Evolutionary conservation across 305 asterid genomes (phyloP).

Genomic region (Ilex paraguariensis): DNA sequence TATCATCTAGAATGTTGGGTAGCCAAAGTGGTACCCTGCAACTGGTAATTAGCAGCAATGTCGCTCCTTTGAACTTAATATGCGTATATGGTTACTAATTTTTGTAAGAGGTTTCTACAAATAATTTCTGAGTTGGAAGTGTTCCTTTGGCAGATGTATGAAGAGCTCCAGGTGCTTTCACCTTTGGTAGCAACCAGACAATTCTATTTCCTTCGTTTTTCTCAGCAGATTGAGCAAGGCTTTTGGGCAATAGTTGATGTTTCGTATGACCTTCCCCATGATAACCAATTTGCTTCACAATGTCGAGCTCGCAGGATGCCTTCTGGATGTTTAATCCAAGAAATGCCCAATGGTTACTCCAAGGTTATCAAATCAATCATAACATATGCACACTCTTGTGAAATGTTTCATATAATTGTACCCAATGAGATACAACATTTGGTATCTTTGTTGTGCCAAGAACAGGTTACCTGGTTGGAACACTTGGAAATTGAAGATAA

Average conservation of each 20-base stretch:
- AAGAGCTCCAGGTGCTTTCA: conserved; percentile 78
- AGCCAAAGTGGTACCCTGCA: conserved; percentile 68
- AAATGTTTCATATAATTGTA: not conserved
- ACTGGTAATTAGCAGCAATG: conserved; percentile 45
- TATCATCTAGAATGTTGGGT: conserved; percentile 71
- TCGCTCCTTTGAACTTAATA: no score
- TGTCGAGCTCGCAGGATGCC: conserved; percentile 65
- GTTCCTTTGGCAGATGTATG: conserved; percentile 62
- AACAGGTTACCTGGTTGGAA: conserved; percentile 91
- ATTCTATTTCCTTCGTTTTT: conserved; percentile 59
- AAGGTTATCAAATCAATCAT: conserved; percentile 36
- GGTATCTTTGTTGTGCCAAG: conserved; percentile 6
- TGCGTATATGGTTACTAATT: no score
- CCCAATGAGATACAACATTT: not conserved
- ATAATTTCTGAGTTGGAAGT: not conserved
- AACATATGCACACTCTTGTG: no score
- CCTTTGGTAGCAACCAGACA: conserved; percentile 74
- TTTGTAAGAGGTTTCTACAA: no score
- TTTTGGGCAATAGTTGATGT: conserved; percentile 87
- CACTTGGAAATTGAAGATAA: conserved; percentile 89
- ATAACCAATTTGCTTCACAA: conserved; percentile 42
- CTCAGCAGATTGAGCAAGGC: conserved; percentile 82
- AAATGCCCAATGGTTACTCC: conserved; percentile 97
- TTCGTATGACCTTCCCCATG: conserved; percentile 68
- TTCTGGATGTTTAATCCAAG: conserved; percentile 93